Base-by-base conservation (phyloP, 1,284 basidiomycete genomes). In the Exobasidium cylindrosporum region DNA sequence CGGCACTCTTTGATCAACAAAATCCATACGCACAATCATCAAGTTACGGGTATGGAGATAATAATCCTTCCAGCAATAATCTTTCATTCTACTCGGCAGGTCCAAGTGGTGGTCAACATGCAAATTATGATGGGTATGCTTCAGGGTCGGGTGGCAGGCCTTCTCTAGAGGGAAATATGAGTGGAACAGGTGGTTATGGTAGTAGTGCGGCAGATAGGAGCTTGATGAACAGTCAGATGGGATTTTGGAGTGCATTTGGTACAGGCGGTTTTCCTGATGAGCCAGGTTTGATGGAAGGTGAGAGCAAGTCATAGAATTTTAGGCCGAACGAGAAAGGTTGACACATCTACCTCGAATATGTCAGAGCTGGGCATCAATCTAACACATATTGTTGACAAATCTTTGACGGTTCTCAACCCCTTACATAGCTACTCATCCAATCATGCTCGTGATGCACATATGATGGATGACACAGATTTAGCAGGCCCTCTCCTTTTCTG, bases 391-490 rank as follows among this genome's bases (percentile, higher is more conserved):
- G 85, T 90, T 53, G 88, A 88, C 64, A 98, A 98, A 83, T 91
- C 92, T 14, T 83, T 95, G 81, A 92, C 96, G 0, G 96, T 98
- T 2, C 86, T 99, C 61, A 97, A 97, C 75, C 96, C 96, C 0
- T 82, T 97, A 29, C 86, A 87, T 66, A 84, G 84, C 63, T 88
- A 97, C 62, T 76, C 73, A 52, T 65, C 76, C 13, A 61, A 71
- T 57, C 76, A 78, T 54, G 61, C 69, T 31, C 70, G 71, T 30
- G 91, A 98, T 72, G 90, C 91, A 65, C 89, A 87, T 73, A 97
- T 99, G 73, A 99, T 99, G 96, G 96, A 99, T 81, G 96, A 99
- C 77, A 93, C 95, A 45, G 96, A 99, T 82, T 85, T 99, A 29
- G 94, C 95, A 7, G 96, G 96, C 0, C 96, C 96, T 4, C 86